Evolutionary conservation across 1,139 yeast species (phyloP).

Genomic region (Yamadazyma spencermartinsiae): DNA sequence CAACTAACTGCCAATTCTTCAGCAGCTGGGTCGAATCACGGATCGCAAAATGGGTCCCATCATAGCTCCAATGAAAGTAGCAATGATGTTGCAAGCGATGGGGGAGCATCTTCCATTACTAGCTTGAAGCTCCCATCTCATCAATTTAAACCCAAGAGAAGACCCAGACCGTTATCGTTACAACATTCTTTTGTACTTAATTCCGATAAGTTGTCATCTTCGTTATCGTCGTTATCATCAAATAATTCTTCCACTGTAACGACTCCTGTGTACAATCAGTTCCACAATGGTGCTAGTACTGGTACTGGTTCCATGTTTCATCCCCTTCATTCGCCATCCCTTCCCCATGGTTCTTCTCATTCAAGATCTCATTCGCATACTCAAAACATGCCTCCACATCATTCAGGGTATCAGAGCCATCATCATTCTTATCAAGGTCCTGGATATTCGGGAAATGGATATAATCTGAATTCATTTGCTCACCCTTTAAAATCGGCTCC

Average conservation of each 20-base stretch:
- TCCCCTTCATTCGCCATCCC: conserved; percentile 1
- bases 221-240: conserved; percentile 18
- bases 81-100: conserved; percentile 1
- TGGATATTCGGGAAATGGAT: not conserved
- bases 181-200: conserved; percentile 35
- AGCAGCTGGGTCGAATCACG: not conserved
- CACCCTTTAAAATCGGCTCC: conserved; percentile 18
- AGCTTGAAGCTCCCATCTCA: conserved; percentile 26
- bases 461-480: not conserved
- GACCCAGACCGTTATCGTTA: conserved; percentile 45
- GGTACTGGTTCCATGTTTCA: conserved; percentile 1
- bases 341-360: conserved; percentile 1
- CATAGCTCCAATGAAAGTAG: conserved; percentile 4
- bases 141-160: conserved; percentile 40
- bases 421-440: not conserved
- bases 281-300: conserved; percentile 3
- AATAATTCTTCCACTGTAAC: conserved; percentile 14
- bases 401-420: conserved; percentile 1
- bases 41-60: conserved; percentile 1
- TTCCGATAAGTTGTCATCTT: conserved; percentile 19
- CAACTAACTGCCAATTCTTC: conserved; percentile 1
- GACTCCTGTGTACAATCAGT: conserved; percentile 12
- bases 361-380: conserved; percentile 1
- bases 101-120: conserved; percentile 7
- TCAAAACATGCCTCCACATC: not conserved